Evolutionary conservation across 345 rosid genomes (phyloP).

Genomic region (Linum tenue): DNA sequence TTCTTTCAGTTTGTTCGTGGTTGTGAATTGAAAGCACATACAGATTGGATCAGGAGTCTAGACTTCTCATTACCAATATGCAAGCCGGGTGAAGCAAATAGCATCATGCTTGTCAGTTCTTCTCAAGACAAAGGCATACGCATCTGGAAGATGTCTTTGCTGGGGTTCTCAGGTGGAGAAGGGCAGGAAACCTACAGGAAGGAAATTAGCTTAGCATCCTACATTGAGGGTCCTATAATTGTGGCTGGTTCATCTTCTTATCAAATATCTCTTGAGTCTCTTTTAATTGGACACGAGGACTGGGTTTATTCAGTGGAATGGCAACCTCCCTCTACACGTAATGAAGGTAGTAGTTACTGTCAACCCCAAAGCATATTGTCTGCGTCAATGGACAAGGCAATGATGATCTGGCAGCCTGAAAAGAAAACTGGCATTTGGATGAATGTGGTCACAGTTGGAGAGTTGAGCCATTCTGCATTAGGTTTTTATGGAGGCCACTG

Average conservation of each 20-base stretch:
- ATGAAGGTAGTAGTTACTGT: constrained; percentile 25
- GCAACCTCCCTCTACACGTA: constrained; percentile 54
- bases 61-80: constrained; percentile 76
- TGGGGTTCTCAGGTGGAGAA: constrained; percentile 23
- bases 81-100: constrained; percentile 26
- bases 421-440: constrained; percentile 83
- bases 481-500: constrained; percentile 98
- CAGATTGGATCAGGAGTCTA: constrained; percentile 90
- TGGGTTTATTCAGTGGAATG: constrained; percentile 97
- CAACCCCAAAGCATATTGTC: constrained; percentile 78
- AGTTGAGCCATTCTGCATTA: constrained; percentile 86
- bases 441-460: constrained; percentile 95
- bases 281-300: constrained; percentile 92
- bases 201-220: constrained; percentile 64
- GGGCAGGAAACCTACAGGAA: constrained; percentile 27
- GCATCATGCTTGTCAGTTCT: constrained; percentile 79
- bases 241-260: constrained; percentile 56
- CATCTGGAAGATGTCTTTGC: constrained; percentile 64
- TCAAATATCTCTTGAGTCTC: constrained; percentile 89
- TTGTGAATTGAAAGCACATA: constrained; percentile 90
- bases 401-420: constrained; percentile 99
- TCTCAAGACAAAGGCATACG: constrained; percentile 92
- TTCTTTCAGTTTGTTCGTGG: constrained; percentile 53
- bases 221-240: constrained; percentile 80
- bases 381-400: constrained; percentile 95